Evolutionary conservation across 169 alveolate genomes (phyloP).

Genomic region (Plasmodium gallinaceum): DNA sequence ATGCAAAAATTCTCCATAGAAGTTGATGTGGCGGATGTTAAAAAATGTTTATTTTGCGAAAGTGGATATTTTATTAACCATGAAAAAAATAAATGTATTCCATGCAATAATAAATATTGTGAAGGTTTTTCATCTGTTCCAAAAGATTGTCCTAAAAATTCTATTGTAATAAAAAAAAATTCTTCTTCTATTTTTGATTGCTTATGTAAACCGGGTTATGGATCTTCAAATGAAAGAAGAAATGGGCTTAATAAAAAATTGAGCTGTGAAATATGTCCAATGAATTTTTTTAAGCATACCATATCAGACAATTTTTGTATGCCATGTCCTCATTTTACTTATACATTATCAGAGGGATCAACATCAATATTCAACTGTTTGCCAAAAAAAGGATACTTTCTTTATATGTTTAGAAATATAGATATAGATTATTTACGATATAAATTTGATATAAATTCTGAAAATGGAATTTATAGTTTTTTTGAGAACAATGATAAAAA

Average conservation of each 20-base stretch:
- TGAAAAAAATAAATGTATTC: conserved; percentile 76
- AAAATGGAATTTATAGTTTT: conserved; percentile 36
- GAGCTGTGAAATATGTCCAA: conserved; percentile 56
- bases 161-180: conserved; percentile 30
- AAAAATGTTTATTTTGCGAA: conserved; percentile 80
- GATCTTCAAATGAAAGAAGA: conserved; percentile 67
- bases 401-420: conserved; percentile 50
- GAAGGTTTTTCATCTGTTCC: conserved; percentile 80
- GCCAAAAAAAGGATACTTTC: conserved; percentile 82
- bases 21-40: conserved; percentile 65
- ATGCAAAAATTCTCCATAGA: conserved; percentile 72
- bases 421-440: conserved; percentile 41
- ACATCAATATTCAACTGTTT: conserved; percentile 80
- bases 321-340: conserved; percentile 82
- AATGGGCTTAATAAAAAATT: conserved; percentile 27
- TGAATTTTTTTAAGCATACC: conserved; percentile 75
- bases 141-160: conserved; percentile 80
- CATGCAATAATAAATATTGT: conserved; percentile 81
- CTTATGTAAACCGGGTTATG: conserved; percentile 74
- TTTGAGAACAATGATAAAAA: conserved; percentile 32
- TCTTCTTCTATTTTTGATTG: conserved; percentile 70
- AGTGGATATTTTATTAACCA: conserved; percentile 78
- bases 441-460: conserved; percentile 54
- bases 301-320: conserved; percentile 80
- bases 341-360: conserved; percentile 78